phyloP scores from a whole-genome alignment of 257 asterid species.

The Striga asiatica region DNA sequence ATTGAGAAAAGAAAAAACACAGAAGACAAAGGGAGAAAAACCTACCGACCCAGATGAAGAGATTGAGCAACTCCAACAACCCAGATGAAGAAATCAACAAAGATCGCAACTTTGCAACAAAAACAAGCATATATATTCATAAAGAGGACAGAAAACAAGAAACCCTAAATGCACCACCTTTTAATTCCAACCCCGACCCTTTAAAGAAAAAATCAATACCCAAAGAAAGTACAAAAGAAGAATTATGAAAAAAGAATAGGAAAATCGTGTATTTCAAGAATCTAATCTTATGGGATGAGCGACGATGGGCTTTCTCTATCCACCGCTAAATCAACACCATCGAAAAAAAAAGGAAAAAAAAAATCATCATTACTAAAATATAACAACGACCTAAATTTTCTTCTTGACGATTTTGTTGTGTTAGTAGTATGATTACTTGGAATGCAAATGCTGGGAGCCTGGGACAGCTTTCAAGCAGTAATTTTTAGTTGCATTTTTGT shows the following conservation, averaged over 20 bases:
- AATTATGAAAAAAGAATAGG: conserved; percentile 17
- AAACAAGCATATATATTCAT: not conserved
- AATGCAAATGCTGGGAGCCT: too few species aligned
- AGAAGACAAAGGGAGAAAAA: conserved; percentile 15
- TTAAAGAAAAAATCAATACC: conserved; percentile 22
- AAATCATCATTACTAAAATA: conserved; percentile 21
- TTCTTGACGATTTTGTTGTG: conserved; percentile 14
- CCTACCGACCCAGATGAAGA: conserved; percentile 30
- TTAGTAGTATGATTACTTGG: conserved; percentile 22
- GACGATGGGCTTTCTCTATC: conserved; percentile 26
- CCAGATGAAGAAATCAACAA: conserved; percentile 33
- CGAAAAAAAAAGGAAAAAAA: conserved; percentile 8
- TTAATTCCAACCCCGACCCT: conserved; percentile 29
- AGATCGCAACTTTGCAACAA: conserved; percentile 34
- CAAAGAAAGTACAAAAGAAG: conserved; percentile 20
- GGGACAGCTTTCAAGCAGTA: conserved; percentile 27
- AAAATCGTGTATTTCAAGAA: conserved; percentile 44
- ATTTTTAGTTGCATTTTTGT: conserved; percentile 8
- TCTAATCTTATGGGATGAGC: conserved; percentile 35
- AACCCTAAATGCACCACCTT: conserved; percentile 36
- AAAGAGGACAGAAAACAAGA: conserved; percentile 20
- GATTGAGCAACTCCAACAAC: conserved; percentile 17
- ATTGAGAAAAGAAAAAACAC: conserved; percentile 19
- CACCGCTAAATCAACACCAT: conserved; percentile 35
- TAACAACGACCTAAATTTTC: conserved; percentile 11